Base-by-base conservation (phyloP, 306 rosid genomes). In the Fagus crenata region DNA sequence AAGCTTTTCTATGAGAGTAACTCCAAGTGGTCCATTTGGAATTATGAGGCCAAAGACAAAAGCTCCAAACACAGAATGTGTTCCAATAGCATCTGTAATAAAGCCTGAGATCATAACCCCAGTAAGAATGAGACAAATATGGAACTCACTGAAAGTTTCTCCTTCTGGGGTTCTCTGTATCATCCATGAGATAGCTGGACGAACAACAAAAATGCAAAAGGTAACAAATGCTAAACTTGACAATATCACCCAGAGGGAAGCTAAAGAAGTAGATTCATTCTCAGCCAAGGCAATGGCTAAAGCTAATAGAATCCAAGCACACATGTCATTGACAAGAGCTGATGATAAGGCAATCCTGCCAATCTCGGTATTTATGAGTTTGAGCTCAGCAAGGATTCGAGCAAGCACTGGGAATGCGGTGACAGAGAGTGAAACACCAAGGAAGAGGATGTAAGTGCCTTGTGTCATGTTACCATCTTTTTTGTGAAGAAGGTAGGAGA, bases 21-120 rank as follows among this genome's bases (percentile, higher is more conserved):
- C 83, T 0, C 98, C 95, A 5, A 92, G 92, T 0, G 99, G 95
- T 11, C 99, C 97, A 55, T 75, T 95, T 7, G 99, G 99, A n/a
- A 95, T 92, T 2, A 88, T 85, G 64, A 95, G 76, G 12, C 99
- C 99, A 72, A 92, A 95, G 60, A 90, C 92, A 70, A 95, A 95
- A 33, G 97, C 97, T 1, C 99, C 99, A 28, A 95, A 92, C 40
- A 95, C 97, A 7, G 97, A 84, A 46, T 95, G 97, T 17, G 97
- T 92, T 31, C 99, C 99, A 54, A 95, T 86, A 12, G 97, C 97
- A 77, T 95, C 99, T 1, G 99, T 95, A 54, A 92, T 64, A 74
- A 95, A 95, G 9, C 99, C 99, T 0, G 96, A 79, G 49, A 95
- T 67, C 98, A 95, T 92, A 53, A 95, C 99, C 11, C 97, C 97